Percentiles rank a stretch among this genome's conserved stretches.
These are phyloP conservation scores for Pseudopithomyces chartarum DNA, from an alignment of 2,329 filamentous ascomycete genomes.

Conservation along the genomic window DNA sequence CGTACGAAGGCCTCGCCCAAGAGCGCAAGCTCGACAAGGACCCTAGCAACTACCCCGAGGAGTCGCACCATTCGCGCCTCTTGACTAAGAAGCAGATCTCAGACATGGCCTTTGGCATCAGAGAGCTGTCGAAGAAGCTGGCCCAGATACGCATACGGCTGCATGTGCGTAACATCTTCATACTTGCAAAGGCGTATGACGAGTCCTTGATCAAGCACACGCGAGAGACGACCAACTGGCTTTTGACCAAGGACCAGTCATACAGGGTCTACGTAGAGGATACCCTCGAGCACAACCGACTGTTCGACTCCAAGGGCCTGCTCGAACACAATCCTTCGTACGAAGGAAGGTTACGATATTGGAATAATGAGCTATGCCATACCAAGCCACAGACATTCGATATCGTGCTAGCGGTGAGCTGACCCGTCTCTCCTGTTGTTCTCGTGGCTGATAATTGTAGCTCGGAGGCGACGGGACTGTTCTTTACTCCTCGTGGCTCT, in stretches of 20 bases:
- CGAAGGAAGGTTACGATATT: constrained; percentile 72
- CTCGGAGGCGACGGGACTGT: constrained; percentile 97
- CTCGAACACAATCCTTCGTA: constrained; percentile 64
- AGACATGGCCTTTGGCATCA: constrained; percentile 96
- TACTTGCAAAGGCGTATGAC: constrained; percentile 93
- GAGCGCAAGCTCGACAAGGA: constrained; percentile 52
- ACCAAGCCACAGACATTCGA: constrained; percentile 86
- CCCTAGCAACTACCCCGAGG: constrained; percentile 38
- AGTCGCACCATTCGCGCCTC: constrained; percentile 67
- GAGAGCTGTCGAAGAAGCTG: constrained; percentile 84
- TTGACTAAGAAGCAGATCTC: constrained; percentile 93
- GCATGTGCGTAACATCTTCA: constrained; percentile 79
- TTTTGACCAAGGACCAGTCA: constrained; percentile 71
- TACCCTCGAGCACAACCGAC: constrained; percentile 70
- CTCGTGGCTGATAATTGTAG: constrained; percentile 27
- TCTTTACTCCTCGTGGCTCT: constrained; percentile 93
- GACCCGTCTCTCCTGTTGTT: not conserved
- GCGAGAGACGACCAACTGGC: constrained; percentile 77
- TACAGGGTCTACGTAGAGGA: constrained; percentile 86
- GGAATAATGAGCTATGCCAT: constrained; percentile 79
- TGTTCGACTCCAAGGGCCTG: constrained; percentile 75
- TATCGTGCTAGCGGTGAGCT: constrained; percentile 76
- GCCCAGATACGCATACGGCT: constrained; percentile 83
- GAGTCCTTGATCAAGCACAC: constrained; percentile 77
- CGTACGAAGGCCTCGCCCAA: constrained; percentile 40